Evolutionary conservation across 805 yeast genomes (phyloP), one percentile per base, ranked within the genome.

Genomic region (Cyberlindnera euphorbiae): DNA sequence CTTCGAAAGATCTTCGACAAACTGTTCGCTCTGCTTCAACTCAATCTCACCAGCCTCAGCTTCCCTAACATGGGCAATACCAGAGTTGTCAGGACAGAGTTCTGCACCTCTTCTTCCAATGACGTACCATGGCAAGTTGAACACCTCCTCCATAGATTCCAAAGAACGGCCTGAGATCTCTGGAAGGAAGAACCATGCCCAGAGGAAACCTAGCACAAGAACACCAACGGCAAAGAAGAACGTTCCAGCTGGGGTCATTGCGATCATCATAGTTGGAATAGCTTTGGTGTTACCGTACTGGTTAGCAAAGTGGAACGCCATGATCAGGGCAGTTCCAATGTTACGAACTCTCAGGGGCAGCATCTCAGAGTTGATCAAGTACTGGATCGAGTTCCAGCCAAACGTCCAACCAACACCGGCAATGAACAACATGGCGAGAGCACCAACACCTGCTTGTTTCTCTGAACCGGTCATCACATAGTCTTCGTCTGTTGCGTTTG

Each of bases 221-320:
- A 74, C 65, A 6, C 59, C 77, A 5, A 60, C 55, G 42, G 74
- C 75, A 47, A 75, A 69, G 55, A 62, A 67, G 58, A 75, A 73
- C 0, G 79, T 66, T 17, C 81, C 81, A 43, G 53, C 63, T 16
- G 64, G 60, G 15, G 65, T 50, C 67, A 75, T 51, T 0, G 66
- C 52, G 14, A 71, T 29, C 39, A 76, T 53, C 76, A 75, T 67
- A 30, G 63, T 53, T 13, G 81, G 78, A 27, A 73, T 50, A 1
- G 79, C 78, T 50, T 71, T 73, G 22, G 77, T 64, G 55, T 72
- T 73, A 47, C 76, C 78, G 46, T 66, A 75, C 50, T 75, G 80
- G 56, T 71, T 73, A 19, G 70, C 69, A 47, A 69, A 75, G 49
- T 75, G 81, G 52, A 74, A 63, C 4, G 65, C 67, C 81, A 75